phyloP scores from a whole-genome alignment of 805 yeast genomes.

The Pichia eremophila region DNA sequence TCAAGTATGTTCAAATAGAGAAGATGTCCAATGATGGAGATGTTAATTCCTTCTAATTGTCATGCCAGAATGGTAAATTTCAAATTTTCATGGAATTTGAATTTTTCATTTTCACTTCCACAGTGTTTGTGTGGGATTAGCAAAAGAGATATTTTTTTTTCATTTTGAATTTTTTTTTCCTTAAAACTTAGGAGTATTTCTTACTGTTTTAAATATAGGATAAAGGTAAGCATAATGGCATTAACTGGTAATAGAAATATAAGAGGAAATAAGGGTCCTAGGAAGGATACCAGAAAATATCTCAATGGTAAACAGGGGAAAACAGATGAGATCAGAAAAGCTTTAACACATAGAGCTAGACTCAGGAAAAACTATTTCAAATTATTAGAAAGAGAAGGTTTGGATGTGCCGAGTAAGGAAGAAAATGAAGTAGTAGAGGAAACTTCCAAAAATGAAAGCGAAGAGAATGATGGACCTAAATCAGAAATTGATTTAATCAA shows the following conservation, averaged over 20 bases:
- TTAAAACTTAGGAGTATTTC: too few species aligned
- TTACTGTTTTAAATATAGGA: too few species aligned
- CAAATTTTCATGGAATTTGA: too few species aligned
- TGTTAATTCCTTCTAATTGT: too few species aligned
- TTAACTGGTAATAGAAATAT: not conserved
- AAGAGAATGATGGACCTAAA: constrained; percentile 12
- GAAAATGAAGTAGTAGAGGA: constrained; percentile 12
- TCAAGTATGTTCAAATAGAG: too few species aligned
- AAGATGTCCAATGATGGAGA: too few species aligned
- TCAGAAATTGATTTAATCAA: constrained; percentile 25
- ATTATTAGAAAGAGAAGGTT: constrained; percentile 64
- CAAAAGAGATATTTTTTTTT: too few species aligned
- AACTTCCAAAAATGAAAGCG: not conserved
- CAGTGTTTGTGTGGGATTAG: too few species aligned
- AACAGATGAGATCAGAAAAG: constrained; percentile 60
- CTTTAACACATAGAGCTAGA: constrained; percentile 71
- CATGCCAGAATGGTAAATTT: too few species aligned
- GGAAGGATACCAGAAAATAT: constrained; percentile 11
- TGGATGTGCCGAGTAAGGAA: constrained; percentile 34
- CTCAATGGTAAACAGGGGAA: constrained; percentile 24
- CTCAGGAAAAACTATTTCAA: constrained; percentile 76
- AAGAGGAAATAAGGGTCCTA: not conserved
- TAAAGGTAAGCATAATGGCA: not conserved
- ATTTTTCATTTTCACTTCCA: too few species aligned
- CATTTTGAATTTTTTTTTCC: too few species aligned